Evolutionary conservation across 169 alveolate genomes (phyloP).

Genomic region (Plasmodium gonderi): DNA sequence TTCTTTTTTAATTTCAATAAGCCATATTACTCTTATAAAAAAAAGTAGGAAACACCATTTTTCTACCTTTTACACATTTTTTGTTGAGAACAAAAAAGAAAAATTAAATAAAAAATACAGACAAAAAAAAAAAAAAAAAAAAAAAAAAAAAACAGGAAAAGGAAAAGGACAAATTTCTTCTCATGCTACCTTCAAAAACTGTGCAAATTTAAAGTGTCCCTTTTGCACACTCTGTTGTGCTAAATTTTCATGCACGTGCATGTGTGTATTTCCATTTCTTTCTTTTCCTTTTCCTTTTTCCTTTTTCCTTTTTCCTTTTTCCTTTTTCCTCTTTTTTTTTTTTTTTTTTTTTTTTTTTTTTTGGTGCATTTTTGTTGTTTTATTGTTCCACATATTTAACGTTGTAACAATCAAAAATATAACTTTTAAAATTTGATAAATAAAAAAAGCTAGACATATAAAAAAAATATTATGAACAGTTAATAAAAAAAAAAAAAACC

Average conservation of each 20-base stretch:
- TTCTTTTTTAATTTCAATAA: background rate
- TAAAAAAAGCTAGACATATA: background rate
- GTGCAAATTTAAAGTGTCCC: background rate
- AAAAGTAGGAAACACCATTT: background rate
- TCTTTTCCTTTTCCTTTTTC: background rate
- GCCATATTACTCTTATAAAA: background rate
- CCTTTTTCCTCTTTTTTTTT: background rate
- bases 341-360: conserved; percentile 3
- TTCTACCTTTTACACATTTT: background rate
- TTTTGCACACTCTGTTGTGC: background rate
- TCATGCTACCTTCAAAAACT: background rate
- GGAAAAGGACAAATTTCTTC: background rate
- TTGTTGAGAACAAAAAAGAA: background rate
- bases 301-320: background rate
- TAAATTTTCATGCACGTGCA: background rate
- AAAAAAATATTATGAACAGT: background rate
- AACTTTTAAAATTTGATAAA: background rate
- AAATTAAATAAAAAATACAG: background rate
- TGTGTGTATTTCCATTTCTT: conserved; percentile 12
- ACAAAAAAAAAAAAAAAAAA: background rate
- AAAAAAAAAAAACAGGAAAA: background rate
- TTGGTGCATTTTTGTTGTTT: background rate
- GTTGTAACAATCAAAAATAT: background rate
- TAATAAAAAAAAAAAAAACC: background rate
- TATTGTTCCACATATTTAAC: background rate